phyloP scores from a whole-genome alignment of 306 rosid genomes.

The Adenanthera pavonina region DNA sequence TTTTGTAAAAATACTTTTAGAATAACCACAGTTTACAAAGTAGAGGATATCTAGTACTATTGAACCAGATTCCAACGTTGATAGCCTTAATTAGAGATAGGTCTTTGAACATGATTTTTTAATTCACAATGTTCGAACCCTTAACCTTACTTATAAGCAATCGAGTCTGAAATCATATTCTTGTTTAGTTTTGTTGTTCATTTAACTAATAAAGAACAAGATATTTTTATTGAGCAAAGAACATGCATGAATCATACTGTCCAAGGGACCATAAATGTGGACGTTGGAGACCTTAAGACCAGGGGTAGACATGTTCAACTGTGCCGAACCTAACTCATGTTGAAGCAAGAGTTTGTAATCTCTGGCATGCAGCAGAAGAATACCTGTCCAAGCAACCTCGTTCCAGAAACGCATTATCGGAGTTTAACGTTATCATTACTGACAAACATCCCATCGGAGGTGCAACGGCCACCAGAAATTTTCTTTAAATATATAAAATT shows the following conservation, averaged over 20 bases:
- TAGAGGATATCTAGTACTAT: too few relatives aligned
- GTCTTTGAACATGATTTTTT: too few relatives aligned
- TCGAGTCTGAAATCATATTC: too few relatives aligned
- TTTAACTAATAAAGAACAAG: too few relatives aligned
- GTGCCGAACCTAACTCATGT: conserved; percentile 50
- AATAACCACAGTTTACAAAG: too few relatives aligned
- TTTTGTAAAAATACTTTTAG: too few relatives aligned
- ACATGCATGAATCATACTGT: conserved; percentile 49
- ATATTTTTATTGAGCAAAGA: too few relatives aligned
- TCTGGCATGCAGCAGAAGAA: conserved; percentile 61
- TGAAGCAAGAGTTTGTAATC: conserved; percentile 61
- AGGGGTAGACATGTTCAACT: conserved; percentile 37
- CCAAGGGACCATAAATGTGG: conserved; percentile 60
- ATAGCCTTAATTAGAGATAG: too few relatives aligned
- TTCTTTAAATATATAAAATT: conserved; percentile 65
- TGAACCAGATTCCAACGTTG: too few relatives aligned
- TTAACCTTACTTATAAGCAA: too few relatives aligned
- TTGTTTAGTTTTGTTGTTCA: too few relatives aligned
- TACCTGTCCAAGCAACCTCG: conserved; percentile 64
- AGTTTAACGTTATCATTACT: conserved; percentile 49
- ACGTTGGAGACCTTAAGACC: conserved; percentile 50
- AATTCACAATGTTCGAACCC: too few relatives aligned
- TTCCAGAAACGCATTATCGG: conserved; percentile 18
- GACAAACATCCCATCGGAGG: conserved; percentile 87
- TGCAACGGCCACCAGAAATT: conserved; percentile 56